Conservation (phyloP, 768 basidiomycete species). For the Rhodocollybia butyracea region DNA sequence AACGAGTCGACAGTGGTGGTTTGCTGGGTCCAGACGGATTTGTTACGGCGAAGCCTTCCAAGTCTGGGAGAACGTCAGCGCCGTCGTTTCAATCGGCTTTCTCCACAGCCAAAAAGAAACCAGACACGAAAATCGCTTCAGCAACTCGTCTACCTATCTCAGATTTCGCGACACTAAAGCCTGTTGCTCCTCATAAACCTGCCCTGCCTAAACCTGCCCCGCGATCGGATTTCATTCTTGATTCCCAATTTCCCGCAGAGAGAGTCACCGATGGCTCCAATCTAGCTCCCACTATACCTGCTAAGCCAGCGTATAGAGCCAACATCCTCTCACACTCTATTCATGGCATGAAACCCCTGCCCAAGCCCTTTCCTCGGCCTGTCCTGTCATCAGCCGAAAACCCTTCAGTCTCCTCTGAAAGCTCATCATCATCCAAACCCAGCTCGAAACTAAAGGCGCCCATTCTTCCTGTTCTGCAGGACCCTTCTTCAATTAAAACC, state of each 20-base stretch:
- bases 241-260: not conserved
- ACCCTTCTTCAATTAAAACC: not conserved
- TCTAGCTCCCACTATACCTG: not conserved
- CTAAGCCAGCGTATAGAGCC: not conserved
- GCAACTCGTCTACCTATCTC: not conserved
- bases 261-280: not conserved
- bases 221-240: not conserved
- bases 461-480: not conserved
- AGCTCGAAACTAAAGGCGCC: not conserved
- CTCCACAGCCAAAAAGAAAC: not conserved
- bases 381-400: not conserved
- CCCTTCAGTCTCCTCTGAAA: not conserved
- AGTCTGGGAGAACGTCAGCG: not conserved
- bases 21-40: conserved; percentile 1
- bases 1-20: not conserved
- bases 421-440: not conserved
- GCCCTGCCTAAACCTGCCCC: not conserved
- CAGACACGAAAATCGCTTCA: not conserved
- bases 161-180: not conserved
- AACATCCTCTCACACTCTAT: not conserved
- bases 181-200: not conserved
- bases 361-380: not conserved
- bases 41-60: not conserved
- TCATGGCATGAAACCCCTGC: not conserved
- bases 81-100: not conserved